A percentile compares a stretch with the other conserved stretches of the same genome.
Conservation (phyloP, 768 basidiomycete genomes). For the Phylloporus sp. region DNA sequence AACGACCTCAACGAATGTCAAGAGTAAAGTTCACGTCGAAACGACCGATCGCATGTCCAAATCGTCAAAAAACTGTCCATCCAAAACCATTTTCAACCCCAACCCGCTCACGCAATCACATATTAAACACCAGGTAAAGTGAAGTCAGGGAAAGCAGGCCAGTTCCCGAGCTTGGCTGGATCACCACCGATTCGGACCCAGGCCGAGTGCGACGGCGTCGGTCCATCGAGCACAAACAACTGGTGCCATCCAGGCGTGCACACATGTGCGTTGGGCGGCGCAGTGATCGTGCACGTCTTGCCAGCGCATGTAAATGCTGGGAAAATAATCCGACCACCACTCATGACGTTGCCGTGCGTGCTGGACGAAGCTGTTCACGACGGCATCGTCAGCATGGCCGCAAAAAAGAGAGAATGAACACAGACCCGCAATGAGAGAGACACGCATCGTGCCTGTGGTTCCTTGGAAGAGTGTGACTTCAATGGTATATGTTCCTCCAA, state of each 20-base stretch:
- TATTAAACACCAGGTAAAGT: conserved; percentile 55
- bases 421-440: conserved; percentile 65
- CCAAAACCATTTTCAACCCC: no score
- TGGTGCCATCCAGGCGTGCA: conserved; percentile 82
- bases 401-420: background rate
- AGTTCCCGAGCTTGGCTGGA: conserved; percentile 63
- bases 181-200: no score
- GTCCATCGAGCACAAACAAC: conserved; percentile 72
- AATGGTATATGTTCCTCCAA: conserved; percentile 51
- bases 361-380: conserved; percentile 59
- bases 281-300: no score
- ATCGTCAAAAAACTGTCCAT: no score
- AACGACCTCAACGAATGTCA: no score
- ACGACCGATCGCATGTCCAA: no score
- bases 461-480: conserved; percentile 39
- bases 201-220: conserved; percentile 69
- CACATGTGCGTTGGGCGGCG: no score
- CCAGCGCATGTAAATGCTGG: no score
- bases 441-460: conserved; percentile 44
- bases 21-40: no score
- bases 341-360: conserved; percentile 73
- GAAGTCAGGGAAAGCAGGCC: conserved; percentile 70
- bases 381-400: conserved; percentile 4
- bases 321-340: no score
- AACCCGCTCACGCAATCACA: no score